phyloP scores from a whole-genome alignment of 768 basidiomycete species.

The Phaffia tasmanica region DNA sequence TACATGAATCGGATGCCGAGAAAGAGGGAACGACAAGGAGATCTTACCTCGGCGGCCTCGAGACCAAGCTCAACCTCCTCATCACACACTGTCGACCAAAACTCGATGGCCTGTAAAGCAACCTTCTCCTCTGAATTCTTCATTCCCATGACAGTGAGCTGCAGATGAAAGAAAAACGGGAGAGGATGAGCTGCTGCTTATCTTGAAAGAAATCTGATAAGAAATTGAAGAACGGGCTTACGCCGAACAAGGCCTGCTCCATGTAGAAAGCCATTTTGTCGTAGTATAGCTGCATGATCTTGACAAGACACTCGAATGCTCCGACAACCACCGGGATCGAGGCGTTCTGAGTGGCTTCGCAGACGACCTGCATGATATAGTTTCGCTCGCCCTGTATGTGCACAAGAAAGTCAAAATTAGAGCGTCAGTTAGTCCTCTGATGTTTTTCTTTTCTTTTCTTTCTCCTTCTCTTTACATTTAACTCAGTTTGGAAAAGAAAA shows the following conservation, averaged over 20 bases:
- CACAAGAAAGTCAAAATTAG: not conserved
- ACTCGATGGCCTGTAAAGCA: slow-evolving; percentile 91
- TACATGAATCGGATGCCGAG: not conserved
- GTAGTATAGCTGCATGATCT: slow-evolving; percentile 96
- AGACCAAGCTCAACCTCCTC: slow-evolving; percentile 86
- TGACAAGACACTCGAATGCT: slow-evolving; percentile 87
- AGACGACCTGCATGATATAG: slow-evolving; percentile 99
- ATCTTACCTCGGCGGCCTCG: slow-evolving; percentile 73
- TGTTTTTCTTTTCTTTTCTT: not conserved
- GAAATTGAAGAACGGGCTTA: slow-evolving; percentile 41
- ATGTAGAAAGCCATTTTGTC: slow-evolving; percentile 99
- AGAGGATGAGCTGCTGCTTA: slow-evolving; percentile 2
- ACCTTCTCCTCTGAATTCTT: slow-evolving; percentile 82
- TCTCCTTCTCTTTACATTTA: not conserved
- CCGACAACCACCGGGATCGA: slow-evolving; percentile 78
- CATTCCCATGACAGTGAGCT: slow-evolving; percentile 98
- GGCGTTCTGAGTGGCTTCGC: slow-evolving; percentile 86
- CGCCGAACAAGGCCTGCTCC: slow-evolving; percentile 96
- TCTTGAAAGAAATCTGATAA: not conserved
- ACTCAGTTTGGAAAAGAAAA: slow-evolving; percentile 13
- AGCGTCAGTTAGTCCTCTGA: not conserved
- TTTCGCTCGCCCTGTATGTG: slow-evolving; percentile 78
- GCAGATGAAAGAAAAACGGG: slow-evolving; percentile 27
- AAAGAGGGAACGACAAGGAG: not conserved
- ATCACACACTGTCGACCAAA: slow-evolving; percentile 98